phyloP scores from a whole-genome alignment of 2,329 filamentous ascomycete genomes.

The Ascochyta fabae region DNA sequence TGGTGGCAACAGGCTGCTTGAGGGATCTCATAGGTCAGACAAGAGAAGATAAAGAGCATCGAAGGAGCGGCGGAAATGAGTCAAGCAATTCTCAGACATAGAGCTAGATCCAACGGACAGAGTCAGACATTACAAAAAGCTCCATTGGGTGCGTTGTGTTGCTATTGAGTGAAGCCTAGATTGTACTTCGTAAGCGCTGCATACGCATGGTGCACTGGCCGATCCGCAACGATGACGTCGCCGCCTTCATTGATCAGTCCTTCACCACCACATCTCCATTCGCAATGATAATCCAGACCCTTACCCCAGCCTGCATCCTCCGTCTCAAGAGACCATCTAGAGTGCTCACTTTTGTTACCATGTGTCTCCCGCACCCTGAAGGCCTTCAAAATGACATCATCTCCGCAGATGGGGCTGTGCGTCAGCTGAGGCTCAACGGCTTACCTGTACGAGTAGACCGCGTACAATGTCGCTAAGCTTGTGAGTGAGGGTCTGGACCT shows the following conservation, averaged over 20 bases:
- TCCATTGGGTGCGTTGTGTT: too few species aligned
- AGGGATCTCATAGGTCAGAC: too few species aligned
- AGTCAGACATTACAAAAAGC: too few species aligned
- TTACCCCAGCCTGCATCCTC: not conserved
- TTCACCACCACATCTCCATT: not conserved
- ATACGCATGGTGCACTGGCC: not conserved
- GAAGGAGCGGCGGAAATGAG: too few species aligned
- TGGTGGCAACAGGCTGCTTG: too few species aligned
- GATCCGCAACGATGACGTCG: not conserved
- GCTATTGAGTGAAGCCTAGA: not conserved
- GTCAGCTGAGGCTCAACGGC: constrained; percentile 9
- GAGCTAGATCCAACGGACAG: too few species aligned
- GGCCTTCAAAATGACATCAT: constrained; percentile 7
- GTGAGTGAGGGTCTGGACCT: not conserved
- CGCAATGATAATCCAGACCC: not conserved
- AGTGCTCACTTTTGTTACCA: not conserved
- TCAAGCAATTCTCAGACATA: too few species aligned
- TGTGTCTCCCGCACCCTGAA: not conserved
- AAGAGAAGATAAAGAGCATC: too few species aligned
- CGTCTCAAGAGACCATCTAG: not conserved
- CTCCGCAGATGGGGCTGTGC: constrained; percentile 4
- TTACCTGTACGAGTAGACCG: constrained; percentile 1
- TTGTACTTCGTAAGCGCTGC: not conserved
- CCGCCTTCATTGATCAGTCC: not conserved
- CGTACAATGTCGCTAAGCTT: constrained; percentile 1